phyloP scores from a whole-genome alignment of 768 basidiomycete genomes.

The Austroboletus festivus region DNA sequence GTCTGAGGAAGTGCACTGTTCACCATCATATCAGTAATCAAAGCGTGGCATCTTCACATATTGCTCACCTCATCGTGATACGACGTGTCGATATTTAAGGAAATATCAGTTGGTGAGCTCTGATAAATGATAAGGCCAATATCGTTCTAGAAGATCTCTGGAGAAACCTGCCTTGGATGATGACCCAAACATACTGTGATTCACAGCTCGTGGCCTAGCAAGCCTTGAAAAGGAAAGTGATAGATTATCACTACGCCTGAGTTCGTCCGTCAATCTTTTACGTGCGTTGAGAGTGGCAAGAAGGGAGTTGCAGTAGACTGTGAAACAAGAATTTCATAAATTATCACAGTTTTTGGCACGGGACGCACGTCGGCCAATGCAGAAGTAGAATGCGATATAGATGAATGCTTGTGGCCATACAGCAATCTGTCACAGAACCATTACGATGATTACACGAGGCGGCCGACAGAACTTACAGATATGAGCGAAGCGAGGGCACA shows the following conservation, averaged over 20 bases:
- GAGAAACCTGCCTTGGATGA: not conserved
- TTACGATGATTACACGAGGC: not conserved
- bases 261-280: not conserved
- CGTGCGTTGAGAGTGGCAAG: not conserved
- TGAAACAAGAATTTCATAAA: not conserved
- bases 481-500: not conserved
- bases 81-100: not conserved
- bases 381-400: not conserved
- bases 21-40: not conserved
- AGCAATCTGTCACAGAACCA: not conserved
- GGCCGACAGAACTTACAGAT: not conserved
- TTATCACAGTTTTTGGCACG: not conserved
- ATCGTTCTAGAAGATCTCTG: not conserved
- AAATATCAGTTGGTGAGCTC: not conserved
- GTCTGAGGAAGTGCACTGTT: not conserved
- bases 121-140: not conserved
- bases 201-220: too few relatives aligned
- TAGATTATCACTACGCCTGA: not conserved
- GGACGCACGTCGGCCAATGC: not conserved
- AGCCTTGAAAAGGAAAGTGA: not conserved
- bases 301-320: not conserved
- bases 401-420: not conserved
- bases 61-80: not conserved
- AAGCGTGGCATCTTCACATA: not conserved
- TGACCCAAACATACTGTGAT: not conserved